phyloP scores from a whole-genome alignment of 208 protist species.

The Trypanosoma melophagium region DNA sequence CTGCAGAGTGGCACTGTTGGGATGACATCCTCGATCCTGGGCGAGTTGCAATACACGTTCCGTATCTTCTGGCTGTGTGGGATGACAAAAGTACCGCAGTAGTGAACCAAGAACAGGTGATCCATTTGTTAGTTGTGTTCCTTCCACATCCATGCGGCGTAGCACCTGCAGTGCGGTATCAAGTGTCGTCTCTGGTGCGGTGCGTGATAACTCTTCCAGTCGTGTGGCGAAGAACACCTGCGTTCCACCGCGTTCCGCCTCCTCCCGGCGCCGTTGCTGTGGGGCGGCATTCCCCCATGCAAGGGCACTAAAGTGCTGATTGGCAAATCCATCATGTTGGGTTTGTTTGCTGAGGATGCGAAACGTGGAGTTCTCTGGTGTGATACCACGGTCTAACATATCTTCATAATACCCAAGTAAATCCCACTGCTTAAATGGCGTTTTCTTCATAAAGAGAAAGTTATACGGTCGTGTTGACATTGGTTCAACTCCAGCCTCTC shows the following conservation, averaged over 20 bases:
- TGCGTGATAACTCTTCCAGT: constrained; percentile 53
- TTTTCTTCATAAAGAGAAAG: constrained; percentile 76
- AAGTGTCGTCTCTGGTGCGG: constrained; percentile 35
- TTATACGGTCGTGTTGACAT: constrained; percentile 77
- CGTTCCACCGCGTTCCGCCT: constrained; percentile 23
- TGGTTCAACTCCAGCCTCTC: constrained; percentile 57
- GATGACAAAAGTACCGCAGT: constrained; percentile 54
- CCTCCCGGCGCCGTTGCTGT: constrained; percentile 41
- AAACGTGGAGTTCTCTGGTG: constrained; percentile 68
- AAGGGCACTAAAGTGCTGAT: constrained; percentile 58
- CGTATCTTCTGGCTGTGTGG: constrained; percentile 16
- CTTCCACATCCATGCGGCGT: constrained; percentile 81
- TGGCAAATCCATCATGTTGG: constrained; percentile 60
- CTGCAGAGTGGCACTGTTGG: constrained; percentile 19
- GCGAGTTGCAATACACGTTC: constrained; percentile 21
- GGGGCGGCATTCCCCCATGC: constrained; percentile 21
- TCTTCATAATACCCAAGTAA: constrained; percentile 84
- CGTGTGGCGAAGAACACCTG: constrained; percentile 73
- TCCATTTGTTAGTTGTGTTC: constrained; percentile 67
- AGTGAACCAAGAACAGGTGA: constrained; percentile 62
- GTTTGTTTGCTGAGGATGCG: constrained; percentile 76
- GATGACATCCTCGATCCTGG: constrained; percentile 19
- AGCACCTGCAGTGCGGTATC: constrained; percentile 77
- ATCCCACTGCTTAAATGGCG: constrained; percentile 31
- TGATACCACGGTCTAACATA: constrained; percentile 87